A percentile compares a stretch with the other conserved stretches of the same genome.
phyloP scores from a whole-genome alignment of 257 asterid species.

The Scutellaria galericulata region DNA sequence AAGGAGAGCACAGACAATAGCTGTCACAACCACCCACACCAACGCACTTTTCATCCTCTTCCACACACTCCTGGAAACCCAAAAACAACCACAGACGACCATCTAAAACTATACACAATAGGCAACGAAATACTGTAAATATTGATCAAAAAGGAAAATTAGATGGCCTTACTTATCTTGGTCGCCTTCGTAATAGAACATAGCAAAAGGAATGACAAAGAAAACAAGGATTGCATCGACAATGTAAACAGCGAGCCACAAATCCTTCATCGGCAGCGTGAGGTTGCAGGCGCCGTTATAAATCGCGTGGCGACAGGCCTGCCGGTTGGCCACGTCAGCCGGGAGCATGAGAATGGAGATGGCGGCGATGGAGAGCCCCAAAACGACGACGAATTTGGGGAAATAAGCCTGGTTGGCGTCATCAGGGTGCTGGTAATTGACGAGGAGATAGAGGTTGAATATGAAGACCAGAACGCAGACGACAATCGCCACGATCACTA shows the following conservation, averaged over 20 bases:
- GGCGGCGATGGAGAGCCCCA: slow-evolving; percentile 88
- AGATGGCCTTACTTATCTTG: slow-evolving; percentile 64
- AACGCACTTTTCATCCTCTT: slow-evolving; percentile 80
- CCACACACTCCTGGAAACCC: slow-evolving; percentile 60
- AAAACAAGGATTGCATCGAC: slow-evolving; percentile 78
- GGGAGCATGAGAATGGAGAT: slow-evolving; percentile 93
- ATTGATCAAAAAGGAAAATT: not conserved
- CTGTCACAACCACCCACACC: slow-evolving; percentile 76
- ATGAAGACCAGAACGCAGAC: slow-evolving; percentile 75
- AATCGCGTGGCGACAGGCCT: slow-evolving; percentile 85
- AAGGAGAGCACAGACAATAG: slow-evolving; percentile 71
- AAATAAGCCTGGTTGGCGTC: slow-evolving; percentile 88
- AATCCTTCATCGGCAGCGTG: slow-evolving; percentile 88
- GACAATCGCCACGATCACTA: slow-evolving; percentile 75
- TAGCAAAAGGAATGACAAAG: slow-evolving; percentile 79
- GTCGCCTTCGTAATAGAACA: slow-evolving; percentile 91
- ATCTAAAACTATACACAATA: slow-evolving; percentile 15
- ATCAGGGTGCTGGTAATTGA: slow-evolving; percentile 90
- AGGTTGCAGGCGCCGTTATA: slow-evolving; percentile 90
- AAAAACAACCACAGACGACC: slow-evolving; percentile 15
- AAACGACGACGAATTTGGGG: slow-evolving; percentile 86
- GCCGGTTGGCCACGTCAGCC: slow-evolving; percentile 90
- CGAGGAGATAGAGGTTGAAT: slow-evolving; percentile 75
- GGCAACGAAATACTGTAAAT: not conserved
- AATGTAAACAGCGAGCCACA: slow-evolving; percentile 85